A percentile compares a stretch with the other conserved stretches of the same genome.
These are phyloP conservation scores for Leersia perrieri DNA, from an alignment of 176 grass and related monocot genomes.

Conservation along the genomic window DNA sequence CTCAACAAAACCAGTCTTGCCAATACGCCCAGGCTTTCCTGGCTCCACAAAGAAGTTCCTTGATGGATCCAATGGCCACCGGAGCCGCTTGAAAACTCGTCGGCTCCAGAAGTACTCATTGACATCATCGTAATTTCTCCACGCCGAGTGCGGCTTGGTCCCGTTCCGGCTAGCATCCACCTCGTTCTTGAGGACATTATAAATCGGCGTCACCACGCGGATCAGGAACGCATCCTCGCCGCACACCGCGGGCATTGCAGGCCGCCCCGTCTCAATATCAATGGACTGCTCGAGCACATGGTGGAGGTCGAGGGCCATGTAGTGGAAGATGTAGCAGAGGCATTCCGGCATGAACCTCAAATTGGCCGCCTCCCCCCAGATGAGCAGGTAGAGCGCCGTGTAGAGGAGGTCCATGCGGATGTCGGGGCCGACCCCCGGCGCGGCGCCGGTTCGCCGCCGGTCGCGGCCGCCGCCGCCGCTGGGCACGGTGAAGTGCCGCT, in stretches of 20 bases:
- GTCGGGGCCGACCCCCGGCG: conserved; percentile 13
- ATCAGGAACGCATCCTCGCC: conserved; percentile 76
- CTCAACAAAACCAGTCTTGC: conserved; percentile 98
- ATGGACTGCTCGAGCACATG: conserved; percentile 59
- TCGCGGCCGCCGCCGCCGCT: background rate
- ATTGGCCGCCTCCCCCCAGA: conserved; percentile 96
- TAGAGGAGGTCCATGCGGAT: conserved; percentile 74
- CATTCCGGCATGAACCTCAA: conserved; percentile 89
- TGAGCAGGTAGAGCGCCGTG: conserved; percentile 76
- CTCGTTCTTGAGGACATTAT: conserved; percentile 55
- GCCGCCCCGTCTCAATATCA: conserved; percentile 35
- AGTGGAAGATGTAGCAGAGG: conserved; percentile 92
- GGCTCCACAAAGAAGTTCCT: conserved; percentile 54
- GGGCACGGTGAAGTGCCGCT: conserved; percentile 43
- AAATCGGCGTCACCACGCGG: conserved; percentile 75
- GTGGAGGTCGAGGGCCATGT: conserved; percentile 80
- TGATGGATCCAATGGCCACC: conserved; percentile 60
- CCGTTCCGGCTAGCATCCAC: conserved; percentile 61
- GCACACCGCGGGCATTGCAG: conserved; percentile 42
- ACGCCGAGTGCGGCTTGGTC: conserved; percentile 74
- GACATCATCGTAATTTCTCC: conserved; percentile 96
- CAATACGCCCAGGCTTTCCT: conserved; percentile 42
- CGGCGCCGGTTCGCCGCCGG: background rate
- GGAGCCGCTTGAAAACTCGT: conserved; percentile 55
- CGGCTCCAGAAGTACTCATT: conserved; percentile 97